Percentiles rank a stretch among this genome's conserved stretches.
phyloP scores from a whole-genome alignment of 371 early-diverging fungal genomes.

The Encephalitozoon romaleae region DNA sequence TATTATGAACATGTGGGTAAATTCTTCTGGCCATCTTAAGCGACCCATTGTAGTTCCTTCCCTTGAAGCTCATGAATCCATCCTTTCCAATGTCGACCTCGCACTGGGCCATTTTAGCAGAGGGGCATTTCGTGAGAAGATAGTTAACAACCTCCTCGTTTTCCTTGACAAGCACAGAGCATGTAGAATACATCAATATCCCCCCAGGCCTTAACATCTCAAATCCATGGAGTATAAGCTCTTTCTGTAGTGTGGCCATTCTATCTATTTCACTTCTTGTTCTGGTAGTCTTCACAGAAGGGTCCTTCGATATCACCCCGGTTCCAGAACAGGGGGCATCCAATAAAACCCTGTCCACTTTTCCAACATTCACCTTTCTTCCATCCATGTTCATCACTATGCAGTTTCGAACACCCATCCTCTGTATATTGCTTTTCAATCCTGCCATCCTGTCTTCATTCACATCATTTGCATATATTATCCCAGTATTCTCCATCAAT shows the following conservation, averaged over 20 bases:
- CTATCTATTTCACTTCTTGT: slow-evolving; percentile 73
- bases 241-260: slow-evolving; percentile 81
- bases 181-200: slow-evolving; percentile 92
- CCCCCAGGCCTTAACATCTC: slow-evolving; percentile 93
- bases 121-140: slow-evolving; percentile 78
- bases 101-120: slow-evolving; percentile 79
- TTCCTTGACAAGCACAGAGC: slow-evolving; percentile 93
- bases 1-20: slow-evolving; percentile 95
- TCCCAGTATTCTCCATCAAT: slow-evolving; percentile 89
- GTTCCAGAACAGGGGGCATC: slow-evolving; percentile 99
- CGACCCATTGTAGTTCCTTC: slow-evolving; percentile 69
- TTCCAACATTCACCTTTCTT: slow-evolving; percentile 77
- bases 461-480: slow-evolving; percentile 89
- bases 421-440: slow-evolving; percentile 80
- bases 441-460: slow-evolving; percentile 80
- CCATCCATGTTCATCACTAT: slow-evolving; percentile 92
- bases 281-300: slow-evolving; percentile 82
- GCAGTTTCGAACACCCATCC: slow-evolving; percentile 82
- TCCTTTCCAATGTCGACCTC: slow-evolving; percentile 62
- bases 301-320: slow-evolving; percentile 95
- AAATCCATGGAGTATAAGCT: slow-evolving; percentile 84
- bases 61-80: slow-evolving; percentile 58
- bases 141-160: slow-evolving; percentile 95
- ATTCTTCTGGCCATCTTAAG: slow-evolving; percentile 75
- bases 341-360: slow-evolving; percentile 87